phyloP scores from a whole-genome alignment of 2,329 filamentous ascomycete species.

The Cladosporium sphaerospermum region DNA sequence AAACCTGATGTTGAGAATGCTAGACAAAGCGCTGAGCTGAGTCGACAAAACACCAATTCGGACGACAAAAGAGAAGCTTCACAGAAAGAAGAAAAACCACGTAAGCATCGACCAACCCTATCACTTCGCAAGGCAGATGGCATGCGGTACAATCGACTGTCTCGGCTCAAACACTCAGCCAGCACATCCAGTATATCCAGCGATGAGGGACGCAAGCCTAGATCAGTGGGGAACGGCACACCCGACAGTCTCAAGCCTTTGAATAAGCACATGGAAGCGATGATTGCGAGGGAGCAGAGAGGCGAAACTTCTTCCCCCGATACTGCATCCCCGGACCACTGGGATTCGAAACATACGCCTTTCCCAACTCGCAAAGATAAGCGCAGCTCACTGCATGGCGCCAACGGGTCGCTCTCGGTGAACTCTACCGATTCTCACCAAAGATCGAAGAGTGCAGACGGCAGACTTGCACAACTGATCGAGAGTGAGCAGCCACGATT shows the following conservation, averaged over 20 bases:
- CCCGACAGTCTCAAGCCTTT: constrained; percentile 28
- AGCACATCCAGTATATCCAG: constrained; percentile 25
- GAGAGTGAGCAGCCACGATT: constrained; percentile 30
- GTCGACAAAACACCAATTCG: constrained; percentile 1
- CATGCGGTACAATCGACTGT: constrained; percentile 15
- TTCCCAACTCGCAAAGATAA: constrained; percentile 15
- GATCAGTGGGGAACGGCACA: constrained; percentile 24
- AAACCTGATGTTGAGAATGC: constrained; percentile 20
- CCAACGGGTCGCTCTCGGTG: constrained; percentile 18
- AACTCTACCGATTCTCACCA: constrained; percentile 6
- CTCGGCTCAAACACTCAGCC: constrained; percentile 19
- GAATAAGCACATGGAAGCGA: constrained; percentile 38
- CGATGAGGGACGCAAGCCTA: constrained; percentile 38
- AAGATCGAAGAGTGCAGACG: constrained; percentile 16
- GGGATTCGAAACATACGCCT: constrained; percentile 25
- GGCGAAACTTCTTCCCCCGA: constrained; percentile 32
- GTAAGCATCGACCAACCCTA: constrained; percentile 6
- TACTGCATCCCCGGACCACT: constrained; percentile 36
- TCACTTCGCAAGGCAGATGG: constrained; percentile 19
- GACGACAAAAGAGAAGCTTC: not conserved
- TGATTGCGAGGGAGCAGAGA: constrained; percentile 39
- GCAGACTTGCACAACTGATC: constrained; percentile 9
- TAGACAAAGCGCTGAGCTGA: constrained; percentile 19
- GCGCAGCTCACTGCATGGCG: constrained; percentile 2
- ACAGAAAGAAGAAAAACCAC: not conserved